Base-by-base conservation (phyloP, 2,329 filamentous ascomycete species). In the Ceratocystis ficicola region DNA sequence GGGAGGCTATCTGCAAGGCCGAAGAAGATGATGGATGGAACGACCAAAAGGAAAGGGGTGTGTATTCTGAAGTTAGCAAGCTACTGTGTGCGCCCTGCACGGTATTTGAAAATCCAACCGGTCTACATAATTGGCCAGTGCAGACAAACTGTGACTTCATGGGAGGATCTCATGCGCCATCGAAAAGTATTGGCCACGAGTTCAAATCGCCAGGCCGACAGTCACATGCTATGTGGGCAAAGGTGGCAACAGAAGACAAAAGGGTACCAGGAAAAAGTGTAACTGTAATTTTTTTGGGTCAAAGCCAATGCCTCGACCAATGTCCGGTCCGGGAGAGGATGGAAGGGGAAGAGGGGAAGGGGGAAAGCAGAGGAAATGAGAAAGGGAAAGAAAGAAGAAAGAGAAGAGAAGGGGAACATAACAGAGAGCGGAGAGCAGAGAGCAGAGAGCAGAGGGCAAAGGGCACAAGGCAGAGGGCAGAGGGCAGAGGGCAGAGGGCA, bases 241-340 rank as follows among this genome's bases (percentile, higher is more conserved):
- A 59, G 2, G 55, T 59, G 55, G 55, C 55, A 30, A 36, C 28
- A 59, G 28, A 59, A n/a, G 55, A 30, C 55, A 59, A 36, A 32
- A n/a, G 55, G 28, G 55, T 59, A 30, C 32, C 12, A 59, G 32
- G 55, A 36, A 59, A 59, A 59, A n/a, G 55, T 59, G 55, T 30
- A 20, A 32, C 28, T 15, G 28, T 36, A 36, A 20, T 10, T 15
- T 59, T 59, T 32, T 25, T n/a, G 28, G 55, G 28, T 32, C 55
- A n/a, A 20, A 30, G 55, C 55, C 55, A n/a, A 59, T 22, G 55
- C 55, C 28, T n/a, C 3, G 52, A 12, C 50, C 50, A 28, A 30
- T 36, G 15, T 12, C 28, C n/a, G 36, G 36, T 41, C 36, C 36
- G 36, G 36, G 36, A 12, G 36, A 41, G 10, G 10, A 15, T 41